A percentile compares a stretch with the other conserved stretches of the same genome.
Evolutionary conservation across 169 alveolate species (phyloP).

Genomic region (Cryptosporidium meleagridis): DNA sequence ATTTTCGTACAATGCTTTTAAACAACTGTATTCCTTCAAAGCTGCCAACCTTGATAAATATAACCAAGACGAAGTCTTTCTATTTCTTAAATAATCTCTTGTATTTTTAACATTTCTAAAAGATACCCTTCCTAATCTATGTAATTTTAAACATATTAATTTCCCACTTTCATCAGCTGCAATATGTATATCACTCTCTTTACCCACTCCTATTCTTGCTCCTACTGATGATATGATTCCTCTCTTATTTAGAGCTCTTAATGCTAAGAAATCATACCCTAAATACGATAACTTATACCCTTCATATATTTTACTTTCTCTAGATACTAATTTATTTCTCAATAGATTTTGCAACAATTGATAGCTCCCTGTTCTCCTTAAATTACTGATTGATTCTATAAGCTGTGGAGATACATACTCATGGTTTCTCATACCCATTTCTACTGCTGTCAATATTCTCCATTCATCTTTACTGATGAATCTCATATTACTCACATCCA

Average conservation of each 20-base stretch:
- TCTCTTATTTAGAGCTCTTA: slow-evolving; percentile 93
- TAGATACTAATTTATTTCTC: slow-evolving; percentile 93
- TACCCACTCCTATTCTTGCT: slow-evolving; percentile 97
- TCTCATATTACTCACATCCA: slow-evolving; percentile 76
- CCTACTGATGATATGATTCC: slow-evolving; percentile 93
- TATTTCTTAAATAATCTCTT: slow-evolving; percentile 96
- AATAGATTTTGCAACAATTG: slow-evolving; percentile 89
- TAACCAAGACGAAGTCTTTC: slow-evolving; percentile 97
- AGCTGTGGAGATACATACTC: slow-evolving; percentile 95
- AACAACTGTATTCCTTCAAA: slow-evolving; percentile 95
- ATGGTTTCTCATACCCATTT: slow-evolving; percentile 99
- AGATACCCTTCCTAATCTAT: slow-evolving; percentile 96
- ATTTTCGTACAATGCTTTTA: slow-evolving; percentile 94
- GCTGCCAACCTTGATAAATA: slow-evolving; percentile 98
- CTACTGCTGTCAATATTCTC: slow-evolving; percentile 96
- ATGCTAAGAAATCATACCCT: slow-evolving; percentile 98
- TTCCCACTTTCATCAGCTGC: slow-evolving; percentile 92
- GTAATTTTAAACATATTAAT: slow-evolving; percentile 89
- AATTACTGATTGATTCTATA: slow-evolving; percentile 95
- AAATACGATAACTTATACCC: slow-evolving; percentile 97
- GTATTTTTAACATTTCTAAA: slow-evolving; percentile 97
- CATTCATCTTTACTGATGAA: slow-evolving; percentile 88
- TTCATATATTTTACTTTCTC: slow-evolving; percentile 93
- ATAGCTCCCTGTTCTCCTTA: slow-evolving; percentile 89
- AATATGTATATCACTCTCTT: slow-evolving; percentile 98